Evolutionary conservation across 164 flowering plant genomes (phyloP).

Genomic region (Vitis amurensis): DNA sequence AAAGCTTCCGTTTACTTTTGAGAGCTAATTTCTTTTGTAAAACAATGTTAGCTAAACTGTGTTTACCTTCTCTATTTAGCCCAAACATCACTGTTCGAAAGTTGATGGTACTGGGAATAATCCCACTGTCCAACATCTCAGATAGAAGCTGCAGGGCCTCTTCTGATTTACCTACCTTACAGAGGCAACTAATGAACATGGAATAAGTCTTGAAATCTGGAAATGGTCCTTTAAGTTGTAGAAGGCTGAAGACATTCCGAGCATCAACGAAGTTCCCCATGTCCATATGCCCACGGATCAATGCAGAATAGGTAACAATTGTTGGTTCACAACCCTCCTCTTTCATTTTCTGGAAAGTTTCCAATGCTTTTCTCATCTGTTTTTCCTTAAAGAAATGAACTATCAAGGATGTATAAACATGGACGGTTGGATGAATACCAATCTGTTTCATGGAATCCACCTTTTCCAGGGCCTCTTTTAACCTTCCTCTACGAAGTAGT

Average conservation of each 20-base stretch:
- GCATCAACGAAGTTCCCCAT: slow-evolving; percentile 59
- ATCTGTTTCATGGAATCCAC: slow-evolving; percentile 57
- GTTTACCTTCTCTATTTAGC: slow-evolving; percentile 86
- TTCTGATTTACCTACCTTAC: slow-evolving; percentile 69
- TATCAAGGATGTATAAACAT: slow-evolving; percentile 77
- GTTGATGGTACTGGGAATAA: slow-evolving; percentile 70
- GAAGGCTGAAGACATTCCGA: slow-evolving; percentile 49
- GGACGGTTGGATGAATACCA: slow-evolving; percentile 67
- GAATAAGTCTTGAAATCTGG: slow-evolving; percentile 87
- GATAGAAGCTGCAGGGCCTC: slow-evolving; percentile 65
- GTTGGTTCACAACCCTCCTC: slow-evolving; percentile 67
- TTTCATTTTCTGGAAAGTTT: slow-evolving; percentile 50
- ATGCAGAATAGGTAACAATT: slow-evolving; percentile 65
- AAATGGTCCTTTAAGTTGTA: slow-evolving; percentile 66
- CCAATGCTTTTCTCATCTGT: slow-evolving; percentile 52
- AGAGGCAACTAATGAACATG: slow-evolving; percentile 66
- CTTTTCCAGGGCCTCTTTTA: slow-evolving; percentile 65
- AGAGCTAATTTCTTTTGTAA: slow-evolving; percentile 50
- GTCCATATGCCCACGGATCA: slow-evolving; percentile 68
- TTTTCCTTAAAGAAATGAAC: slow-evolving; percentile 61
- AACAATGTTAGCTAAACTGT: slow-evolving; percentile 56
- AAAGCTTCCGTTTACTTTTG: slow-evolving; percentile 37
- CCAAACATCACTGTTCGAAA: slow-evolving; percentile 67
- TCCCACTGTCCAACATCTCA: slow-evolving; percentile 67
- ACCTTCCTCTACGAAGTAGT: slow-evolving; percentile 43